phyloP scores from a whole-genome alignment of 768 basidiomycete species.

The Pisolithus microcarpus region DNA sequence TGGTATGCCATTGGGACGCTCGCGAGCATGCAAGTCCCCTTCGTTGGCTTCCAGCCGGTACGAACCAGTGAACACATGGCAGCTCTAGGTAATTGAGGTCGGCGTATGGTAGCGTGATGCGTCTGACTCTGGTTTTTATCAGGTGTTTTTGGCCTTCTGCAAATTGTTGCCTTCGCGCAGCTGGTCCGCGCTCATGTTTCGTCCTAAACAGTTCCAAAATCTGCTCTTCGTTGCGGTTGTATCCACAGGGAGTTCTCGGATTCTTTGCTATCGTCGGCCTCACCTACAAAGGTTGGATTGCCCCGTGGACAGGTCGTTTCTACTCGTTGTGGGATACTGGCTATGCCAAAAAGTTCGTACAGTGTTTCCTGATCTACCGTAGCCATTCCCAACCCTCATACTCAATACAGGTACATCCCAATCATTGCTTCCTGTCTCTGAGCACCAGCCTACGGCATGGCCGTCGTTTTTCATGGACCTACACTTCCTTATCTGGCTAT shows the following conservation, averaged over 20 bases:
- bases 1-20: slow-evolving; percentile 99
- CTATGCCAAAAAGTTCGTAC: slow-evolving; percentile 87
- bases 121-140: slow-evolving; percentile 7
- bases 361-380: neutral
- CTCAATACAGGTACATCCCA: slow-evolving; percentile 66
- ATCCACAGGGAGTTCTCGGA: slow-evolving; percentile 62
- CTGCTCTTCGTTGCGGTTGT: slow-evolving; percentile 68
- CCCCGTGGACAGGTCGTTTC: slow-evolving; percentile 99
- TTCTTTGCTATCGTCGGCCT: slow-evolving; percentile 66
- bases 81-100: slow-evolving; percentile 61
- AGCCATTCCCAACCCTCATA: slow-evolving; percentile 1
- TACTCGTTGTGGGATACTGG: slow-evolving; percentile 99
- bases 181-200: slow-evolving; percentile 85
- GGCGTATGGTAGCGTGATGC: neutral
- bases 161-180: slow-evolving; percentile 90
- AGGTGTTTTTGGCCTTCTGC: slow-evolving; percentile 94
- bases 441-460: slow-evolving; percentile 99
- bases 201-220: slow-evolving; percentile 84
- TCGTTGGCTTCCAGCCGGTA: slow-evolving; percentile 98
- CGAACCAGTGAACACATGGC: slow-evolving; percentile 98
- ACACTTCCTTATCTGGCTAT: slow-evolving; percentile 93
- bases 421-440: slow-evolving; percentile 98
- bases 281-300: slow-evolving; percentile 92
- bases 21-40: slow-evolving; percentile 98
- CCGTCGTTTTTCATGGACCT: slow-evolving; percentile 99